phyloP scores from a whole-genome alignment of 2,329 filamentous ascomycete species.

The Ophiostoma himal-ulmi region DNA sequence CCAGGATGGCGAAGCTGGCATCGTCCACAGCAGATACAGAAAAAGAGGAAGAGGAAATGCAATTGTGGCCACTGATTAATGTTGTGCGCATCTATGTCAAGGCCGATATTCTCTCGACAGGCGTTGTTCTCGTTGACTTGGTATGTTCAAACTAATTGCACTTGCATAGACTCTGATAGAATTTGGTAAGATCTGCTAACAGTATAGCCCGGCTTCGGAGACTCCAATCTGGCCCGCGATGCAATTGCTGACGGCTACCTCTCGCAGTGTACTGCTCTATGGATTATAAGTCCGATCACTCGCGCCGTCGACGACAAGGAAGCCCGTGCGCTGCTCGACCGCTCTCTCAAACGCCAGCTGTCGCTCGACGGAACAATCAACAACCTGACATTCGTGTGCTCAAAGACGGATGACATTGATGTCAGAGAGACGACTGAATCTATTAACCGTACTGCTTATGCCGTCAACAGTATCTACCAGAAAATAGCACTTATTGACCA shows the following conservation, averaged over 20 bases:
- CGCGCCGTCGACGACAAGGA: background rate
- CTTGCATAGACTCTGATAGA: background rate
- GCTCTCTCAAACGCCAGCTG: background rate
- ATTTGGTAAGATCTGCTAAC: background rate
- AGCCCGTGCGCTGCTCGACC: conserved; percentile 4
- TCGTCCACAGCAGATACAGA: background rate
- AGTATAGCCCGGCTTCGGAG: background rate
- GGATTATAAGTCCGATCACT: background rate
- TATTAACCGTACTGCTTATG: background rate
- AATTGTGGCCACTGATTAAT: background rate
- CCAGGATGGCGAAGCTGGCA: too few relatives aligned
- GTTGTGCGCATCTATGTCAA: background rate
- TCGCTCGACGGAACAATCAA: background rate
- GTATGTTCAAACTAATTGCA: background rate
- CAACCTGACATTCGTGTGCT: background rate
- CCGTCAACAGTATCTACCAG: background rate
- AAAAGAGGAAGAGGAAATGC: background rate
- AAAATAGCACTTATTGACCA: too few relatives aligned
- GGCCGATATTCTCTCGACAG: background rate
- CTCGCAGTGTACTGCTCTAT: background rate
- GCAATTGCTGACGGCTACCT: background rate
- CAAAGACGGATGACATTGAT: background rate
- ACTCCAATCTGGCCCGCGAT: background rate
- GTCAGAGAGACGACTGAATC: background rate
- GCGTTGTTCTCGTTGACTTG: background rate